These are phyloP conservation scores for Cystobasidium tubakii DNA, from an alignment of 768 basidiomycete genomes.

Conservation along the genomic window DNA sequence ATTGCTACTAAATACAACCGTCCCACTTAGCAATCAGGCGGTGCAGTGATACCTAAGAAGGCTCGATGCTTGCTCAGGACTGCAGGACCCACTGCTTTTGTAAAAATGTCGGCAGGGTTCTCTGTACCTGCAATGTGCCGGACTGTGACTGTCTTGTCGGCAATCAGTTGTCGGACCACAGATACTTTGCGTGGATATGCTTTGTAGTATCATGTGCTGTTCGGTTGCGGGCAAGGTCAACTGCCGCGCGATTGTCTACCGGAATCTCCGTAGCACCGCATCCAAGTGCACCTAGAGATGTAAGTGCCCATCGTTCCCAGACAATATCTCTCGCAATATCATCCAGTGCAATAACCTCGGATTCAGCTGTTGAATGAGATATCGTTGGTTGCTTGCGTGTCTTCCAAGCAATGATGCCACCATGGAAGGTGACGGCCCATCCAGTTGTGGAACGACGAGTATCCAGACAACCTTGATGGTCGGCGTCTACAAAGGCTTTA, in stretches of 20 bases:
- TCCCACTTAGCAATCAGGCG: too few relatives aligned
- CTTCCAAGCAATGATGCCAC: constrained; percentile 21
- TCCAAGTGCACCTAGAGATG: not conserved
- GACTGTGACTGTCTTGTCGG: too few relatives aligned
- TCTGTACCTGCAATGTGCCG: constrained; percentile 40
- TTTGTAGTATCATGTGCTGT: constrained; percentile 48
- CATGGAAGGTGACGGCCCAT: too few relatives aligned
- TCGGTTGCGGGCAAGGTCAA: constrained; percentile 48
- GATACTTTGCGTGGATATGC: too few relatives aligned
- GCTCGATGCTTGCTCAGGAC: constrained; percentile 37
- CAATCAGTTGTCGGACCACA: too few relatives aligned
- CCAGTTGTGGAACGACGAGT: too few relatives aligned
- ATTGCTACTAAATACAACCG: too few relatives aligned
- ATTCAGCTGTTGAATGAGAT: constrained; percentile 42
- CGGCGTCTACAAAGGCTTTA: too few relatives aligned
- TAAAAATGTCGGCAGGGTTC: constrained; percentile 47
- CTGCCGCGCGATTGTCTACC: constrained; percentile 48
- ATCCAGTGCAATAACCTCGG: constrained; percentile 42
- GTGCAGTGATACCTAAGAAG: too few relatives aligned
- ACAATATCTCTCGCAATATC: constrained; percentile 24
- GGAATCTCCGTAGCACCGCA: constrained; percentile 23
- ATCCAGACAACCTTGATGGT: too few relatives aligned
- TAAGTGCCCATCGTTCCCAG: constrained; percentile 28
- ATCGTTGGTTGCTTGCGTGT: constrained; percentile 13
- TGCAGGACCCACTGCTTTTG: constrained; percentile 40